Conservation (phyloP, 345 rosid genomes). For the Aethionema arabicum region DNA sequence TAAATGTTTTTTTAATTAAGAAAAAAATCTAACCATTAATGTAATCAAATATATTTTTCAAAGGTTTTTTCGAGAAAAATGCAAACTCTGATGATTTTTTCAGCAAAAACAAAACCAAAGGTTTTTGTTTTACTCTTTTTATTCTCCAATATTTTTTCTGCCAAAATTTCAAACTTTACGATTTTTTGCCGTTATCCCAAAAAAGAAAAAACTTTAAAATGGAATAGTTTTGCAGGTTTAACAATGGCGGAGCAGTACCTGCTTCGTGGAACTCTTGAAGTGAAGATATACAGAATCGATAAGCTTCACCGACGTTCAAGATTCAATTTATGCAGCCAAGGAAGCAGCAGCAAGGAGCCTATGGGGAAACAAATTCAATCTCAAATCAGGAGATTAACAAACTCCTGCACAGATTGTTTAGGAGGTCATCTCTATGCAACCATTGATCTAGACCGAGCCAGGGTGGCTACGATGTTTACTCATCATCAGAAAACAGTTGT, state of each 20-base stretch:
- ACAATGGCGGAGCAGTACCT: constrained; percentile 36
- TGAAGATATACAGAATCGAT: constrained; percentile 48
- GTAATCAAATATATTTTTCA: too few species aligned
- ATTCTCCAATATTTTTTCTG: too few species aligned
- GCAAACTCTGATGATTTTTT: too few species aligned
- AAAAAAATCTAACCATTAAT: too few species aligned
- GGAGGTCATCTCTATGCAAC: constrained; percentile 60
- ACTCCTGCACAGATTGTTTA: constrained; percentile 39
- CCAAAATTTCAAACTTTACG: too few species aligned
- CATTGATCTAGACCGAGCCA: constrained; percentile 69
- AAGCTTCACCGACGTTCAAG: constrained; percentile 44
- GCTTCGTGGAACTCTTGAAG: constrained; percentile 68
- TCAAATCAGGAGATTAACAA: constrained; percentile 41
- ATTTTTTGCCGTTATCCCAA: too few species aligned
- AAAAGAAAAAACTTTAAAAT: too few species aligned
- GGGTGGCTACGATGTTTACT: constrained; percentile 63
- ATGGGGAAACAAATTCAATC: constrained; percentile 38
- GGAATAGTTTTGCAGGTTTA: constrained; percentile 14
- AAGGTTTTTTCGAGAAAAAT: too few species aligned
- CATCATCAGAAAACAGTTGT: constrained; percentile 80
- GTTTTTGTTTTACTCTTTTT: too few species aligned
- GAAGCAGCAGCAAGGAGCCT: constrained; percentile 35
- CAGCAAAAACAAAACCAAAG: too few species aligned
- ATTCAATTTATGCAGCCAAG: constrained; percentile 45
- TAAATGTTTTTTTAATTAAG: too few species aligned